phyloP scores from a whole-genome alignment of 148 eudicot genomes.

The Beta vulgaris region DNA sequence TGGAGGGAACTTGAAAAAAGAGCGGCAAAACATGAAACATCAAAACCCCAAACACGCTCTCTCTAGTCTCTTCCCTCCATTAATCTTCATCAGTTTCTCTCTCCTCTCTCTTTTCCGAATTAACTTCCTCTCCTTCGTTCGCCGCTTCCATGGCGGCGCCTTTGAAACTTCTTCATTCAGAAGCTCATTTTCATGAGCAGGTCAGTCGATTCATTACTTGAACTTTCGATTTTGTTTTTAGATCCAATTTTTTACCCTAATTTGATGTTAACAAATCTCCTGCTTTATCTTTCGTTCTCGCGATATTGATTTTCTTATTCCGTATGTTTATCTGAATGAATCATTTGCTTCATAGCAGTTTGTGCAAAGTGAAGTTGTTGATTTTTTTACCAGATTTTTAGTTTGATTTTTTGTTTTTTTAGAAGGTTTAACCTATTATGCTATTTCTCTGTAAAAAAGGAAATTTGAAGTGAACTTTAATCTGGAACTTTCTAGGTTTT shows the following conservation, averaged over 20 bases:
- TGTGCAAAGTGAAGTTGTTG: neutral
- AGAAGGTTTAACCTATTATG: neutral
- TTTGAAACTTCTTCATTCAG: neutral
- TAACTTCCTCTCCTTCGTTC: neutral
- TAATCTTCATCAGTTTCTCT: too few species aligned
- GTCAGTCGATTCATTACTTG: neutral
- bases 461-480: neutral
- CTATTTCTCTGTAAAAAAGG: too few species aligned
- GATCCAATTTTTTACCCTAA: too few species aligned
- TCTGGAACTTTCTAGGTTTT: neutral
- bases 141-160: neutral
- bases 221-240: neutral
- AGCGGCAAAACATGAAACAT: neutral
- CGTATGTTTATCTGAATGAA: too few species aligned
- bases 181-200: neutral
- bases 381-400: neutral
- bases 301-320: too few species aligned
- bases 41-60: neutral
- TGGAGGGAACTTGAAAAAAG: conserved; percentile 2
- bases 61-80: neutral
- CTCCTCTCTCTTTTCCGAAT: too few species aligned
- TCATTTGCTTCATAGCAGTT: neutral
- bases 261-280: too few species aligned
- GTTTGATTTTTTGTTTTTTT: neutral
- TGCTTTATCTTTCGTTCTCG: too few species aligned